Percentiles rank a stretch among this genome's conserved stretches.
Evolutionary conservation across 2,329 filamentous ascomycete genomes (phyloP).

Genomic region (Triangularia verruculosa): DNA sequence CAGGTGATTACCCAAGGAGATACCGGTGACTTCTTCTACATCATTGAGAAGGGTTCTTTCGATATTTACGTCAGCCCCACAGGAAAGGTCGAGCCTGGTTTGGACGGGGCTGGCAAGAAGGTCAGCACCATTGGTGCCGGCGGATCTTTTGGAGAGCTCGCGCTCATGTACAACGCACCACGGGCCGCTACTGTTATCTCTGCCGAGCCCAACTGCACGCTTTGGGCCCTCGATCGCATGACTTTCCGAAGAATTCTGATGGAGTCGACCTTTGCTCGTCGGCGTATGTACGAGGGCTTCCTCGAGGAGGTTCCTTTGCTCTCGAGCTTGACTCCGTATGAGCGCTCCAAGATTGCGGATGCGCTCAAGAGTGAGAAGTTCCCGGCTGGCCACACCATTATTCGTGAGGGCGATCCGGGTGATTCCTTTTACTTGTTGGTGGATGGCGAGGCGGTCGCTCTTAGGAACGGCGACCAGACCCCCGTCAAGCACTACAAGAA

Average conservation of each 20-base stretch:
- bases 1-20: conserved; percentile 95
- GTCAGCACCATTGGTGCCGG: conserved; percentile 81
- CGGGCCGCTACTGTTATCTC: conserved; percentile 92
- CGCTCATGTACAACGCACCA: conserved; percentile 97
- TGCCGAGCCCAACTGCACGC: conserved; percentile 69
- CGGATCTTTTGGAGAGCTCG: conserved; percentile 93
- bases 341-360: conserved; percentile 96
- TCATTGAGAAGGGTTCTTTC: conserved; percentile 87
- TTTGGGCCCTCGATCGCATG: conserved; percentile 93
- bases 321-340: conserved; percentile 79
- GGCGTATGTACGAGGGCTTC: conserved; percentile 96
- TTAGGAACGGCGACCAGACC: conserved; percentile 58
- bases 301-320: conserved; percentile 90
- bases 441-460: conserved; percentile 80
- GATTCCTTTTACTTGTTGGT: conserved; percentile 91
- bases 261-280: conserved; percentile 94
- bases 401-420: conserved; percentile 86
- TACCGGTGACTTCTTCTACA: conserved; percentile 95
- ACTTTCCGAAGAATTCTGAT: conserved; percentile 98
- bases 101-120: conserved; percentile 76
- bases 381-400: conserved; percentile 75
- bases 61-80: conserved; percentile 84
- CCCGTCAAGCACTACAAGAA: conserved; percentile 80
- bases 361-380: conserved; percentile 90
- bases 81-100: conserved; percentile 74